Conservation (phyloP, 164 flowering plant species). For the Vitis riparia region DNA sequence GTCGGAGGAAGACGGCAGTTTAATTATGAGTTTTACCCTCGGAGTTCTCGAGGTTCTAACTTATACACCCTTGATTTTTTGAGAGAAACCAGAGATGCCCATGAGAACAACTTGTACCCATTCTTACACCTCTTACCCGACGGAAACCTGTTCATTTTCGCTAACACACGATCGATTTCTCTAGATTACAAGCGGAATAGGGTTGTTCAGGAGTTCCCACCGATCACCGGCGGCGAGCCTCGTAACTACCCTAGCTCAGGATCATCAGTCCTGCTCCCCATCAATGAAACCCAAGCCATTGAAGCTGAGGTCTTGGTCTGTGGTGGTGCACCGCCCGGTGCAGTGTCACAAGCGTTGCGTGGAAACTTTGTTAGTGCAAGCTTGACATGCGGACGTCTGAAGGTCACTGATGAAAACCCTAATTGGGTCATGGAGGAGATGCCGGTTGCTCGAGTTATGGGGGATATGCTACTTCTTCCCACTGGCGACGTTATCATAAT, state of each 20-base stretch:
- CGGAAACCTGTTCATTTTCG: slow-evolving; percentile 65
- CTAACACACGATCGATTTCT: slow-evolving; percentile 45
- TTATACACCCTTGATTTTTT: slow-evolving; percentile 28
- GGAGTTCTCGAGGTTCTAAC: not conserved
- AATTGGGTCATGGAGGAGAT: slow-evolving; percentile 57
- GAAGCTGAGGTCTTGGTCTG: slow-evolving; percentile 51
- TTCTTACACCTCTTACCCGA: slow-evolving; percentile 55
- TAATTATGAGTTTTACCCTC: slow-evolving; percentile 58
- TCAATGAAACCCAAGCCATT: slow-evolving; percentile 25
- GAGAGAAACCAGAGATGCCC: slow-evolving; percentile 29
- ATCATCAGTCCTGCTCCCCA: slow-evolving; percentile 54
- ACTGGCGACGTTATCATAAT: slow-evolving; percentile 49
- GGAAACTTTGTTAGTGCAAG: slow-evolving; percentile 27
- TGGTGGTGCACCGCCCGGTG: slow-evolving; percentile 49
- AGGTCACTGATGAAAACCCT: slow-evolving; percentile 34
- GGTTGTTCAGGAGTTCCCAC: slow-evolving; percentile 41
- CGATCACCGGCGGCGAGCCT: slow-evolving; percentile 37
- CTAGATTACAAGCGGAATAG: slow-evolving; percentile 37
- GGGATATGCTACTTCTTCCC: slow-evolving; percentile 68
- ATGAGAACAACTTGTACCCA: slow-evolving; percentile 57
- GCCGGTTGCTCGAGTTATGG: slow-evolving; percentile 62
- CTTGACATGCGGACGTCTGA: slow-evolving; percentile 48
- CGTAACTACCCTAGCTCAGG: slow-evolving; percentile 68
- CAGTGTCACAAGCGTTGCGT: slow-evolving; percentile 18
- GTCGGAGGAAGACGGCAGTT: slow-evolving; percentile 57